Evolutionary conservation across 2,329 filamentous ascomycete species (phyloP).

Genomic region (Hysterium pulicare): DNA sequence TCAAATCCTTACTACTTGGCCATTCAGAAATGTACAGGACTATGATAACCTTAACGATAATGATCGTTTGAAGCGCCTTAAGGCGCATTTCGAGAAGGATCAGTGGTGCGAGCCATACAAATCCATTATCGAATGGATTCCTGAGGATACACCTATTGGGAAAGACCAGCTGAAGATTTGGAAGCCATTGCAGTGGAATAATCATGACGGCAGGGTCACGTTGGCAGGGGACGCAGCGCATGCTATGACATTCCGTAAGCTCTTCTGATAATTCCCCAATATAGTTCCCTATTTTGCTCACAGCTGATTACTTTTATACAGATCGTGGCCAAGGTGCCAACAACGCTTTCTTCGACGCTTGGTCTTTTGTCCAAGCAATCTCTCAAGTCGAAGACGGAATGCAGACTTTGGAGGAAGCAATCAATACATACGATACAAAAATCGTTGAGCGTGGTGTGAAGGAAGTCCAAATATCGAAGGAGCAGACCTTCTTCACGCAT

Average conservation of each 20-base stretch:
- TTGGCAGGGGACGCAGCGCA: slow-evolving; percentile 40
- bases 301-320: slow-evolving; percentile 8
- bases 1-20: slow-evolving; percentile 32
- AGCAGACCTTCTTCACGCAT: slow-evolving; percentile 30
- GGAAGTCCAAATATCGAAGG: slow-evolving; percentile 31
- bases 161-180: slow-evolving; percentile 34
- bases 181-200: slow-evolving; percentile 35
- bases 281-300: neutral
- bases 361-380: slow-evolving; percentile 24
- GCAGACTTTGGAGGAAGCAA: slow-evolving; percentile 12
- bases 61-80: slow-evolving; percentile 21
- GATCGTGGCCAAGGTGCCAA: slow-evolving; percentile 39
- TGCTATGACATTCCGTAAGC: slow-evolving; percentile 39
- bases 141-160: slow-evolving; percentile 24
- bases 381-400: slow-evolving; percentile 12
- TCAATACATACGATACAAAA: slow-evolving; percentile 25
- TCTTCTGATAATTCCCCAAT: neutral
- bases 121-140: slow-evolving; percentile 32
- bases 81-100: slow-evolving; percentile 23
- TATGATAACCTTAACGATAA: slow-evolving; percentile 26
- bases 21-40: slow-evolving; percentile 22
- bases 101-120: slow-evolving; percentile 33
- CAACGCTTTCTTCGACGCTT: slow-evolving; percentile 34
- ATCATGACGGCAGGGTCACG: slow-evolving; percentile 28
- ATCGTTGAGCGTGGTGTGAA: slow-evolving; percentile 26